Percentiles rank a stretch among this genome's conserved stretches.
Evolutionary conservation across 1,139 yeast genomes (phyloP).

Genomic region (Candida glucosophila): DNA sequence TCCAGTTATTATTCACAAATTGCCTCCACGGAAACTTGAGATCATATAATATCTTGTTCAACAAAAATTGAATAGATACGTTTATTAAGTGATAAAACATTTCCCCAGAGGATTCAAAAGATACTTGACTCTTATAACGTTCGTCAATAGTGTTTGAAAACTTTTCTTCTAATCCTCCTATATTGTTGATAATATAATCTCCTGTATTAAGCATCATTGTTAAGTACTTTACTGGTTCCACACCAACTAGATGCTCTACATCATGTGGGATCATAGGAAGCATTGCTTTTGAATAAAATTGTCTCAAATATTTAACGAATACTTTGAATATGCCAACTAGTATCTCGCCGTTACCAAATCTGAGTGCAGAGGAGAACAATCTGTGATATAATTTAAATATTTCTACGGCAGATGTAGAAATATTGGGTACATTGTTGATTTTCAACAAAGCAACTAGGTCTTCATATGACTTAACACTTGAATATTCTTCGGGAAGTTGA

Average conservation of each 20-base stretch:
- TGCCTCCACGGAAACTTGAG: conserved; percentile 76
- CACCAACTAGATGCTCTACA: conserved; percentile 12
- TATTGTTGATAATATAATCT: conserved; percentile 77
- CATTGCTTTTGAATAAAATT: conserved; percentile 56
- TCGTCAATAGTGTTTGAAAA: conserved; percentile 39
- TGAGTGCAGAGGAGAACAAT: conserved; percentile 64
- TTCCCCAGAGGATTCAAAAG: conserved; percentile 51
- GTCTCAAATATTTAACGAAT: conserved; percentile 59
- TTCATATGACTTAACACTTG: conserved; percentile 12
- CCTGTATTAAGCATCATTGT: conserved; percentile 80
- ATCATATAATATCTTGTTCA: conserved; percentile 53
- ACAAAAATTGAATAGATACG: conserved; percentile 46
- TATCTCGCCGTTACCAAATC: conserved; percentile 63
- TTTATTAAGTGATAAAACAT: conserved; percentile 52
- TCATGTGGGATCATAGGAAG: conserved; percentile 46
- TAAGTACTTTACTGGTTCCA: conserved; percentile 58
- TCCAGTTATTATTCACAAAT: conserved; percentile 76
- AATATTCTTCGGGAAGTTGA: conserved; percentile 32
- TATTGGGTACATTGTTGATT: conserved; percentile 44
- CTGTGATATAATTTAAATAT: conserved; percentile 71
- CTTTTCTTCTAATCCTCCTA: conserved; percentile 66
- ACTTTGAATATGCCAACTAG: conserved; percentile 54
- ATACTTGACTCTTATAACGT: conserved; percentile 24
- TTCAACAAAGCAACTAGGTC: conserved; percentile 27
- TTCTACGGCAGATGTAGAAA: conserved; percentile 80